Percentiles rank a stretch among this genome's conserved stretches.
Conservation (phyloP, 2,329 filamentous ascomycete species). For the Trichothecium sympodiale region DNA sequence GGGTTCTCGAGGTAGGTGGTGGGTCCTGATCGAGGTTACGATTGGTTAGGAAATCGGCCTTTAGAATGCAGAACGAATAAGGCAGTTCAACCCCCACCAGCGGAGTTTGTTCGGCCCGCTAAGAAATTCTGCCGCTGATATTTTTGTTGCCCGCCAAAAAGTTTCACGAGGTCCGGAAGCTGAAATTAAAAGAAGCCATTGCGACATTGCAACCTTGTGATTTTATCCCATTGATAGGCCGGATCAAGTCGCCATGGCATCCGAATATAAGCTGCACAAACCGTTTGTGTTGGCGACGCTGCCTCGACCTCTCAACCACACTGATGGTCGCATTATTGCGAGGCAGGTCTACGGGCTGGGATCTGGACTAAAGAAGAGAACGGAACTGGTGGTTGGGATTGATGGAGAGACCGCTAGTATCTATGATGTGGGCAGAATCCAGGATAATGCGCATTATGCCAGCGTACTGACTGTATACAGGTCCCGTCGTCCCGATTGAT, state of each 20-base stretch:
- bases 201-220: not conserved
- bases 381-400: conserved; percentile 52
- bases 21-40: no score
- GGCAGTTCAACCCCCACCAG: conserved; percentile 15
- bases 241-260: conserved; percentile 33
- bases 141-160: conserved; percentile 19
- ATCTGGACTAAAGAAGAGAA: conserved; percentile 45
- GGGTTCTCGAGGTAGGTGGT: no score
- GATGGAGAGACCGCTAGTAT: conserved; percentile 56
- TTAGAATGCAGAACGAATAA: not conserved
- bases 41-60: no score
- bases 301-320: conserved; percentile 44
- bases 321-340: conserved; percentile 40
- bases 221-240: conserved; percentile 1
- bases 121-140: conserved; percentile 17
- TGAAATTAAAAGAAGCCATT: not conserved
- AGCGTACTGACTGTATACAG: conserved; percentile 21
- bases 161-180: not conserved
- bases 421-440: conserved; percentile 43
- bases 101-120: conserved; percentile 17
- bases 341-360: conserved; percentile 51
- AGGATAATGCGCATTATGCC: not conserved
- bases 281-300: conserved; percentile 53
- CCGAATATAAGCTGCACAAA: conserved; percentile 50
- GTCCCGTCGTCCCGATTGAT: conserved; percentile 49